Base-by-base conservation (phyloP, 2,329 filamentous ascomycete species). In the Fusarium cyanostomum region DNA sequence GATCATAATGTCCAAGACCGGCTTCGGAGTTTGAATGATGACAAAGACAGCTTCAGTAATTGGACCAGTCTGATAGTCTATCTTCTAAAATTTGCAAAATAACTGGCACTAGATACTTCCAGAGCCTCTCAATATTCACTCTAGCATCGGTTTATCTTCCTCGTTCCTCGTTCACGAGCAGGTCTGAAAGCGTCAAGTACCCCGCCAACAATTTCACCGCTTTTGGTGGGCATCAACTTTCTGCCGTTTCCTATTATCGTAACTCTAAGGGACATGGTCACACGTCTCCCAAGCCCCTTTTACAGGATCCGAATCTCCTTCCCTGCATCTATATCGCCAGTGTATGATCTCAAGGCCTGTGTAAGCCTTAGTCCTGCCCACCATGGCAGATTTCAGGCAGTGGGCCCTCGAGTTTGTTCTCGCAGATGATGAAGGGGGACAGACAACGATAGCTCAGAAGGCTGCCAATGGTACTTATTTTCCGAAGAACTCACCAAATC, bases 331-430 rank as follows among this genome's bases (percentile, higher is more conserved):
- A 12, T 21, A 12, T 21, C 16, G 27, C 16, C 12, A 10, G 11
- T 21, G 50, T 31, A 45, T 26, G 11, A 18, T 3, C 1, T 5
- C 28, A 33, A 51, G 39, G 33, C 12, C 16, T 48, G 21, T 15
- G n/a, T 2, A 44, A 43, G 33, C 13, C 35, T 21, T 15, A 9
- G 26, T 9, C 30, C 45, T 54, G 48, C 39, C 18, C 43, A 51
- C 48, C 67, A 85, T 85, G 83, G 79, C 81, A 46, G 79, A 78
- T 68, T 80, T 85, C 64, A 78, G 80, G 63, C 81, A 84, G 64
- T 78, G 84, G 63, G 83, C 83, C 30, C 74, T 85, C 51, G 79
- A 84, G 62, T 86, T 82, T 71, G 83, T 86, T 56, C 80, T 86
- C 35, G 77, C 81, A 8, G 82, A 85, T 51, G 77, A 82, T 55